Evolutionary conservation across 2,329 filamentous ascomycete species (phyloP), one percentile per base, ranked within the genome.

Genomic region (Cladorrhinum sp.): DNA sequence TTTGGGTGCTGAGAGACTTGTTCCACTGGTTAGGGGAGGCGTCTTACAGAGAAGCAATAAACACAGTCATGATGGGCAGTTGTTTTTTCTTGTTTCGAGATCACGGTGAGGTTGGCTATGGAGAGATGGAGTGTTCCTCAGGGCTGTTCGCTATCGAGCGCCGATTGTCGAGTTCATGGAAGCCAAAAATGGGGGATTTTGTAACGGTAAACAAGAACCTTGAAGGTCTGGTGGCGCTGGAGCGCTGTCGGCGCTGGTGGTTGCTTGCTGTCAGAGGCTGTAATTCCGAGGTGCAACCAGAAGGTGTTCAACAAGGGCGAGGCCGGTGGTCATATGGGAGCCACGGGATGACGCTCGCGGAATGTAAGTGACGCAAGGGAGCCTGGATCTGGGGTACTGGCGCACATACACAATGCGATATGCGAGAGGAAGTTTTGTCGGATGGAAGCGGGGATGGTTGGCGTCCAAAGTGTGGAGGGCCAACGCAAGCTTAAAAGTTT

Each of bases 11-110:
- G 26, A n/a, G 21, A 30, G 16, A 30, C 12, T 30, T 9, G 49
- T 24, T 4, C 12, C 16, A 49, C 26, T 16, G 14, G 16, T 55
- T 51, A 57, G 24, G 58, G 51, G 50, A 51, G 57, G 30, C 33
- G 57, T 70, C 70, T 71, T 66, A 74, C 71, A 73, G 65, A n/a
- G 78, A 80, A 62, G 77, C 79, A 63, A 83, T 74, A 63, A 82
- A 82, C 66, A 81, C 76, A 12, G 79, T 82, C 79, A 81, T 81
- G 64, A 54, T 76, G 75, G 68, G 66, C 69, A 55, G 12, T 3
- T 36, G 12, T 10, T 36, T 36, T 36, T 36, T 36, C 8, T n/a
- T 20, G 26, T n/a, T 12, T 30, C 16, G 36, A 52, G 23, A 36
- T 36, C 33, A 36, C 33, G 7, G 14, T 46, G 20, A 16, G 52